phyloP scores from a whole-genome alignment of 1,139 yeast species.

The Tardiomyces depauwii region DNA sequence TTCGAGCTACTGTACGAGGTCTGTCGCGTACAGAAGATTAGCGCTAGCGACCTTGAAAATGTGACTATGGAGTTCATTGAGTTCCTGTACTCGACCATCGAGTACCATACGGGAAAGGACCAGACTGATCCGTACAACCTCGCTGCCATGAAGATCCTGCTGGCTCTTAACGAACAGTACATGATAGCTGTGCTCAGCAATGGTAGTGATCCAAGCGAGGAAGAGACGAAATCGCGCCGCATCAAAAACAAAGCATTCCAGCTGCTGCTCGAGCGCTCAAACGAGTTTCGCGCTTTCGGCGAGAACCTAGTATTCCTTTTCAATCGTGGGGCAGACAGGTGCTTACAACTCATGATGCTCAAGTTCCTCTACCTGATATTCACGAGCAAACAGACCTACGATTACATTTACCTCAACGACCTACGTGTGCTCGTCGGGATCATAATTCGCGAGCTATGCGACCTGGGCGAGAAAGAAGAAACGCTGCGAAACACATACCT shows the following conservation, averaged over 20 bases:
- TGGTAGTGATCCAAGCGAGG: background rate
- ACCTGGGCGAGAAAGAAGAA: conserved; percentile 51
- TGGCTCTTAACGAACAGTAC: conserved; percentile 76
- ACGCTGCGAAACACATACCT: conserved; percentile 63
- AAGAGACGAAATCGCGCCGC: background rate
- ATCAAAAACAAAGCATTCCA: conserved; percentile 23
- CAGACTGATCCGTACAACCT: conserved; percentile 49
- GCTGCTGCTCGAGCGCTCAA: conserved; percentile 13
- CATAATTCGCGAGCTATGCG: conserved; percentile 63
- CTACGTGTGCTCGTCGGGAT: conserved; percentile 80
- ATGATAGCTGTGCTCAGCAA: conserved; percentile 37
- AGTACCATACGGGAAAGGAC: conserved; percentile 29
- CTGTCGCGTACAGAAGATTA: conserved; percentile 38
- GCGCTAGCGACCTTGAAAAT: conserved; percentile 32
- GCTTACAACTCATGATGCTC: conserved; percentile 66
- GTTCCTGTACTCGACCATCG: conserved; percentile 42
- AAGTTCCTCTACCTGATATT: conserved; percentile 68
- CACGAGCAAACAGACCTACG: conserved; percentile 53
- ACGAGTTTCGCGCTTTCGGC: conserved; percentile 37
- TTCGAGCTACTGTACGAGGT: conserved; percentile 43
- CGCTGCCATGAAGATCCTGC: conserved; percentile 59
- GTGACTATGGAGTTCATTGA: conserved; percentile 44
- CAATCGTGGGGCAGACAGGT: conserved; percentile 65
- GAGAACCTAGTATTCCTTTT: conserved; percentile 51
- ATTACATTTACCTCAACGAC: conserved; percentile 73